Percentiles rank a stretch among this genome's conserved stretches.
These are phyloP conservation scores for Sugiyamaella sp. DNA, from an alignment of 1,139 yeast species.

Conservation along the genomic window DNA sequence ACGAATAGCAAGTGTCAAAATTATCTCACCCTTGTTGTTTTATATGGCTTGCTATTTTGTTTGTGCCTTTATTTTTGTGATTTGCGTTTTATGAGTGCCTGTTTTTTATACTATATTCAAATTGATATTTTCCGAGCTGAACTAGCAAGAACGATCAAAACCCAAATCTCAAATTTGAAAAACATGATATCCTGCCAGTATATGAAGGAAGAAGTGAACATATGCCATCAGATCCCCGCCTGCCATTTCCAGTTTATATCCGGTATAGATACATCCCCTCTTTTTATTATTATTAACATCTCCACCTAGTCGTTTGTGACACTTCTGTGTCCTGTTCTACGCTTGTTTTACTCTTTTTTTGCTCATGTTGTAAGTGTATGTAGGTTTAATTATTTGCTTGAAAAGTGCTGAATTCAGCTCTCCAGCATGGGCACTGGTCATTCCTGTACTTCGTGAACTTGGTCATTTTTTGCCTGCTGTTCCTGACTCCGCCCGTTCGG, in stretches of 20 bases:
- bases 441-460: no score
- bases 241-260: not conserved
- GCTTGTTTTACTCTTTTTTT: not conserved
- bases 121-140: not conserved
- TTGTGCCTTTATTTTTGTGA: not conserved
- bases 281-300: not conserved
- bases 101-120: conserved; percentile 7
- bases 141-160: no score
- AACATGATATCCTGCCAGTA: no score
- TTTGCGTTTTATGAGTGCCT: conserved; percentile 1
- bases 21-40: no score
- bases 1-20: not conserved
- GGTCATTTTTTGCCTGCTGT: not conserved
- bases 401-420: not conserved
- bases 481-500: no score
- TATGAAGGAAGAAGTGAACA: not conserved
- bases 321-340: not conserved
- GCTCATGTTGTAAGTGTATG: conserved; percentile 8
- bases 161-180: no score
- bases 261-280: conserved; percentile 3
- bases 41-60: not conserved
- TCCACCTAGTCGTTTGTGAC: not conserved
- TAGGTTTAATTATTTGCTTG: conserved; percentile 5
- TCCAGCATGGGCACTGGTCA: no score
- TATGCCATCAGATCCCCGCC: not conserved